phyloP scores from a whole-genome alignment of 768 basidiomycete genomes.

The Naganishia vaughanmartiniae region DNA sequence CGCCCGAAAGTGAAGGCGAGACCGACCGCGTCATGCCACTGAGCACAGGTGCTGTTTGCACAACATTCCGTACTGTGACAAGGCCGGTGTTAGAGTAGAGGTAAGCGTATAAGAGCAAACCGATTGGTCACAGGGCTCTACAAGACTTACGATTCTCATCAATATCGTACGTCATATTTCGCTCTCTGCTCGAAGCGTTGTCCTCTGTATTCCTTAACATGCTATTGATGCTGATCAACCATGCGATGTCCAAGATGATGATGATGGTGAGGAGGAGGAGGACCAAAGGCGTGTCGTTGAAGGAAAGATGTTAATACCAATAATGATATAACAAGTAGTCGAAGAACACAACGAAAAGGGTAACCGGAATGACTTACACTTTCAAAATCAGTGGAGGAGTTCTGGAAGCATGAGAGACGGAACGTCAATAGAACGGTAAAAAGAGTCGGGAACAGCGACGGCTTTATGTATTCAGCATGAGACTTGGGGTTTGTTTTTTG shows the following conservation, averaged over 20 bases:
- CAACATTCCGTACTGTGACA: constrained; percentile 7
- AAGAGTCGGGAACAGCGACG: constrained; percentile 10
- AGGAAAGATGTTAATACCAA: background rate
- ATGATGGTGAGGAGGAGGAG: background rate
- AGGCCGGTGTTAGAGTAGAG: no score
- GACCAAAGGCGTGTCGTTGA: background rate
- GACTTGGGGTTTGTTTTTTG: background rate
- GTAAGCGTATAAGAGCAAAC: no score
- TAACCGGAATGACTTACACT: constrained; percentile 4
- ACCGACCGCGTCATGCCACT: background rate
- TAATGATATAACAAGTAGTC: background rate
- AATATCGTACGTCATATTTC: background rate
- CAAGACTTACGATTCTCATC: constrained; percentile 8
- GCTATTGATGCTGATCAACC: background rate
- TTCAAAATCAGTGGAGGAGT: background rate
- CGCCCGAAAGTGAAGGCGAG: background rate
- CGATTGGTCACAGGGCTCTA: background rate
- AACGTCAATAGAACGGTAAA: background rate
- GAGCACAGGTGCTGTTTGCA: constrained; percentile 4
- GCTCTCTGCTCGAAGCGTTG: background rate
- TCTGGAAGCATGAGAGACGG: constrained; percentile 20
- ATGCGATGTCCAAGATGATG: background rate
- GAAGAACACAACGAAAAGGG: background rate
- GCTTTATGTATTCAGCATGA: constrained; percentile 8
- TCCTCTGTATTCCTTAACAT: constrained; percentile 22